Evolutionary conservation across 2,329 filamentous ascomycete genomes (phyloP), one percentile per base, ranked within the genome.

Genomic region (Keithomyces neogunnii): DNA sequence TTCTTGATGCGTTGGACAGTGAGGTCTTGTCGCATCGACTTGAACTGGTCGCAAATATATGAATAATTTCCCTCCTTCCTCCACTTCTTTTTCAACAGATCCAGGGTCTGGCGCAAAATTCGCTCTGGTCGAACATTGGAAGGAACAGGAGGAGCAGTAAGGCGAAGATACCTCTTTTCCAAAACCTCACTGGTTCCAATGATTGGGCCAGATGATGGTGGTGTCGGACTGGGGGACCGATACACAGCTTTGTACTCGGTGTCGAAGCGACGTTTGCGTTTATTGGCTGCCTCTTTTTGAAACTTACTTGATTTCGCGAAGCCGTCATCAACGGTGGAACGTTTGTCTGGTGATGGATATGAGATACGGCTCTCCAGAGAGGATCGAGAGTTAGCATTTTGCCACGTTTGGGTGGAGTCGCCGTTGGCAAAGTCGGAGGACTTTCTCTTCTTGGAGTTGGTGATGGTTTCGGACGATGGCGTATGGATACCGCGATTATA

Each of bases 21-120:
- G 67, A 99, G 79, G 74, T 99, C 93, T 77, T 99, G 93, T 55
- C 93, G 89, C 68, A 99, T 80, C 13, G 93, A 96, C 71, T 99
- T 99, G 78, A 99, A 95, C 77, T 99, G 93, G 67, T 99, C 91
- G 80, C 93, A 97, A 57, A 96, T 95, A 72, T 96, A 99, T 60
- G 83, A 85, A 70, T 99, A 99, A 71, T 97, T 96, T 72, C 85
- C 86, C 62, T 96, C 90, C 60, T 85, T 82, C 65, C 84, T 87
- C 93, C 93, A 99, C 72, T 95, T 97, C 73, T 85, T 88, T 75
- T 95, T 95, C 57, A 99, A 74, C 47, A 95, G 73, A 59, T 95
- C 89, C 68, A 99, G 72, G 5, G 92, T 91, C 70, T 93, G 84
- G 59, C 86, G 83, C 56, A 99, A 73, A 28, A 99, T 76, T 47